phyloP scores from a whole-genome alignment of 140 eudicot genomes.

The Cichorium intybus region DNA sequence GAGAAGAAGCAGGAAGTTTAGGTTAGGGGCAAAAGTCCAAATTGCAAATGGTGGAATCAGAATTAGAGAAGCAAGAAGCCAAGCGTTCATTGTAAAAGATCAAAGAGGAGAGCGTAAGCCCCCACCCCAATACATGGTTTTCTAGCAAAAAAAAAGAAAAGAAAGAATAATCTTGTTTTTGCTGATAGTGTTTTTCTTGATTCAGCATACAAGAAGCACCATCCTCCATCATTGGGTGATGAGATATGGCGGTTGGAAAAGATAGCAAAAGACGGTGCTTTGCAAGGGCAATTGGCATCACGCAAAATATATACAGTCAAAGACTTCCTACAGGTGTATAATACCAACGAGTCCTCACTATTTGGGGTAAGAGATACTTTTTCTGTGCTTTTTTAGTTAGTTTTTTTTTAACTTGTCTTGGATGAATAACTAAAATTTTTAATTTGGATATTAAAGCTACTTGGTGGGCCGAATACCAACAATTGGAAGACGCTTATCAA shows the following conservation, averaged over 20 bases:
- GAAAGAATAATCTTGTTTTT: too few relatives aligned
- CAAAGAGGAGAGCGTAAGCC: conserved; percentile 92
- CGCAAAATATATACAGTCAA: conserved; percentile 42
- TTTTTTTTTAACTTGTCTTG: neutral
- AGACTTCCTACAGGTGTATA: conserved; percentile 50
- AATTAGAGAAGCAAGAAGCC: conserved; percentile 70
- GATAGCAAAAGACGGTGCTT: conserved; percentile 68
- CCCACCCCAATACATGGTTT: too few relatives aligned
- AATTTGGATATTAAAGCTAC: conserved; percentile 39
- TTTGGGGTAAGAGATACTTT: conserved; percentile 42
- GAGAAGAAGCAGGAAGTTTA: conserved; percentile 69
- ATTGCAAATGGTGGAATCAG: conserved; percentile 32
- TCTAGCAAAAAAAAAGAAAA: too few relatives aligned
- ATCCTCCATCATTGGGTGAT: conserved; percentile 61
- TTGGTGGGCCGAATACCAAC: conserved; percentile 57
- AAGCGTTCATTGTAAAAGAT: conserved; percentile 70
- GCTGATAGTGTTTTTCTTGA: neutral
- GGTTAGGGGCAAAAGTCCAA: conserved; percentile 62
- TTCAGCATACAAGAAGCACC: conserved; percentile 81
- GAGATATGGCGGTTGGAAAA: conserved; percentile 79
- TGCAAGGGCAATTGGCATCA: conserved; percentile 29
- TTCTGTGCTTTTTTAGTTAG: neutral
- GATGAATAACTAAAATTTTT: conserved; percentile 1
- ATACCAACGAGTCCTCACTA: conserved; percentile 33
- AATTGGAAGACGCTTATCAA: conserved; percentile 59